Percentiles rank a stretch among this genome's conserved stretches.
phyloP scores from a whole-genome alignment of 768 basidiomycete genomes.

The Mrakia gelida region DNA sequence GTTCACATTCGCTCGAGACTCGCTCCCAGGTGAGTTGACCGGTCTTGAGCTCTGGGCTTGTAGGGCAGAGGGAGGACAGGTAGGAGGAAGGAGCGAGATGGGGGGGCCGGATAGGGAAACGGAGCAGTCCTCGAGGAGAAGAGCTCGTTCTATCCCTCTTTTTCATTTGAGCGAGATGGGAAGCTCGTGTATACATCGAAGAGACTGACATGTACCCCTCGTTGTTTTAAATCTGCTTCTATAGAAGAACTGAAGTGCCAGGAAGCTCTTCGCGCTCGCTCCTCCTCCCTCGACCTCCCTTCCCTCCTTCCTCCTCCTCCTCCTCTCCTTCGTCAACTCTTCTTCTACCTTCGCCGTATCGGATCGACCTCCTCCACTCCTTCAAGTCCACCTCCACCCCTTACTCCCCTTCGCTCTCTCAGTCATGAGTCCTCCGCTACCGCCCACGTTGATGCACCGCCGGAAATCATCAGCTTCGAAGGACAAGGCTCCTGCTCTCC shows the following conservation, averaged over 20 bases:
- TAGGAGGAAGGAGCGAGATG: background rate
- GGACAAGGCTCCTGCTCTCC: background rate
- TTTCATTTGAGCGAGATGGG: background rate
- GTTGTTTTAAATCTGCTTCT: background rate
- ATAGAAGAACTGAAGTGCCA: background rate
- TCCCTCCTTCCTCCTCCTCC: background rate
- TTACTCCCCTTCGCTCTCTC: no score
- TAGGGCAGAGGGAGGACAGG: background rate
- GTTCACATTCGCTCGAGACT: background rate
- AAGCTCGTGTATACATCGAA: no score
- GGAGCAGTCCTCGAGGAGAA: background rate
- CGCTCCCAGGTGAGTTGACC: background rate
- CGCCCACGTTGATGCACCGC: background rate
- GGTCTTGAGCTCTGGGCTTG: background rate
- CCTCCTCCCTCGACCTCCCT: background rate
- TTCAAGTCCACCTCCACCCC: no score
- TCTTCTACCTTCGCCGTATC: background rate
- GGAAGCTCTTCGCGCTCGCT: background rate
- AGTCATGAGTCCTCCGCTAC: no score
- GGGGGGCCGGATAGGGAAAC: background rate
- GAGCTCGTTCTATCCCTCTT: background rate
- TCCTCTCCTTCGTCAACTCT: background rate
- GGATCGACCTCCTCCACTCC: no score
- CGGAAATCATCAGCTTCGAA: background rate
- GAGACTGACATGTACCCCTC: background rate